Percentiles rank a stretch among this genome's conserved stretches.
These are phyloP conservation scores for Rachicladosporium sp. DNA, from an alignment of 2,329 filamentous ascomycete species.

Conservation along the genomic window DNA sequence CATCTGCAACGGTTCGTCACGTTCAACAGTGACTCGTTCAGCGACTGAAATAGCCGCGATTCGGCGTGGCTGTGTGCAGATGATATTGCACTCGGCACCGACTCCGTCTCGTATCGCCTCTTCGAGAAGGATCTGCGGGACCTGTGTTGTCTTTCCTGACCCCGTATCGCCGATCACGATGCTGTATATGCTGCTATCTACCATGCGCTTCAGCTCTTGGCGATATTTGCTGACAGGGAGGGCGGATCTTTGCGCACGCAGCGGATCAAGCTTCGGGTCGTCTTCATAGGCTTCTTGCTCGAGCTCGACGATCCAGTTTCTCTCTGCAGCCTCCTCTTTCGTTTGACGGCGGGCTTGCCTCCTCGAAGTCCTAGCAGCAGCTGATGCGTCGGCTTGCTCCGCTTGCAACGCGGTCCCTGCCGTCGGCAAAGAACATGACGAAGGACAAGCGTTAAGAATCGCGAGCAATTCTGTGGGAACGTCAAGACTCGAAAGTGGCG, in stretches of 20 bases:
- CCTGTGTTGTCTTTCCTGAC: slow-evolving; percentile 38
- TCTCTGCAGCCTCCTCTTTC: too few species aligned
- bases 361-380: too few species aligned
- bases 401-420: too few species aligned
- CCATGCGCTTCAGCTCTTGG: slow-evolving; percentile 11
- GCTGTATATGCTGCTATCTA: slow-evolving; percentile 30
- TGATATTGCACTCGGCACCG: slow-evolving; percentile 34
- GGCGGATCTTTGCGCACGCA: slow-evolving; percentile 21
- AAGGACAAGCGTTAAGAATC: too few species aligned
- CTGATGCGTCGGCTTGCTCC: too few species aligned
- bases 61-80: slow-evolving; percentile 39
- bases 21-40: slow-evolving; percentile 34
- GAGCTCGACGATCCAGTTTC: too few species aligned
- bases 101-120: slow-evolving; percentile 27
- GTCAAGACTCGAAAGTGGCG: too few species aligned
- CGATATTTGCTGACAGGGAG: slow-evolving; percentile 31
- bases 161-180: slow-evolving; percentile 36
- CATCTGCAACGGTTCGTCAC: slow-evolving; percentile 28
- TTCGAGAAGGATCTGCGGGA: slow-evolving; percentile 44
- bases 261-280: slow-evolving; percentile 8
- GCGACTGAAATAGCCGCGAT: slow-evolving; percentile 38
- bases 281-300: slow-evolving; percentile 1
- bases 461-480: too few species aligned
- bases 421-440: too few species aligned
- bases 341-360: too few species aligned